A percentile compares a stretch with the other conserved stretches of the same genome.
Evolutionary conservation across 495 filamentous ascomycete genomes (phyloP).

Genomic region (Pseudomonodictys pantanalensis): DNA sequence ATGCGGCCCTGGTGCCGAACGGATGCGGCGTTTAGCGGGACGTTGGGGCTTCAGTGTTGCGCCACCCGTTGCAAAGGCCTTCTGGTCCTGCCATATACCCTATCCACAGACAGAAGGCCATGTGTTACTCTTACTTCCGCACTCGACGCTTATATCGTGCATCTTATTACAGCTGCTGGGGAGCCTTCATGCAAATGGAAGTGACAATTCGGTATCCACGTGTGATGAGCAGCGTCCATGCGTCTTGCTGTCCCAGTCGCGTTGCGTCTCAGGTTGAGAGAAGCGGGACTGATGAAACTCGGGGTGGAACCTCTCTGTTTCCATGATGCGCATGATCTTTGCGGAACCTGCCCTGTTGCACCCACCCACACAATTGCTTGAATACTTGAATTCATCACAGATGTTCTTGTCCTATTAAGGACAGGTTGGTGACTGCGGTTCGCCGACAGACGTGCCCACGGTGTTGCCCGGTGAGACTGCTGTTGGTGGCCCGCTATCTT

Average conservation of each 20-base stretch:
- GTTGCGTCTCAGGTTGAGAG: background rate
- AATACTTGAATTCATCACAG: background rate
- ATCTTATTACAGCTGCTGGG: background rate
- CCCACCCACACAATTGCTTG: background rate
- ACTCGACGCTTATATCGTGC: background rate
- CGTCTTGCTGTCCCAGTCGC: background rate
- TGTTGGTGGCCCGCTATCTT: no score
- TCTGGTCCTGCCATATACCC: no score
- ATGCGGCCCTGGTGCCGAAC: no score
- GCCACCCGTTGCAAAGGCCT: no score
- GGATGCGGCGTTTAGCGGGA: no score
- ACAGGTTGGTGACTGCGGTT: no score
- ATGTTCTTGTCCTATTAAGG: no score
- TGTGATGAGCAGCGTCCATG: background rate
- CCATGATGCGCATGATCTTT: background rate
- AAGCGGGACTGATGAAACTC: constrained; percentile 1
- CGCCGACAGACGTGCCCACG: no score
- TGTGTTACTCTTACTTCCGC: no score
- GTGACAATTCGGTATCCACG: background rate
- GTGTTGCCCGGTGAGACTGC: no score
- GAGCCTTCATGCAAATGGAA: background rate
- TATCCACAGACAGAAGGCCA: no score
- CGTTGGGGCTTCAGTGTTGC: no score
- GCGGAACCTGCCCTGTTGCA: background rate
- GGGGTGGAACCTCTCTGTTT: background rate